Percentiles rank a stretch among this genome's conserved stretches.
phyloP scores from a whole-genome alignment of 1,139 yeast species.

The Suhomyces atakaporum region DNA sequence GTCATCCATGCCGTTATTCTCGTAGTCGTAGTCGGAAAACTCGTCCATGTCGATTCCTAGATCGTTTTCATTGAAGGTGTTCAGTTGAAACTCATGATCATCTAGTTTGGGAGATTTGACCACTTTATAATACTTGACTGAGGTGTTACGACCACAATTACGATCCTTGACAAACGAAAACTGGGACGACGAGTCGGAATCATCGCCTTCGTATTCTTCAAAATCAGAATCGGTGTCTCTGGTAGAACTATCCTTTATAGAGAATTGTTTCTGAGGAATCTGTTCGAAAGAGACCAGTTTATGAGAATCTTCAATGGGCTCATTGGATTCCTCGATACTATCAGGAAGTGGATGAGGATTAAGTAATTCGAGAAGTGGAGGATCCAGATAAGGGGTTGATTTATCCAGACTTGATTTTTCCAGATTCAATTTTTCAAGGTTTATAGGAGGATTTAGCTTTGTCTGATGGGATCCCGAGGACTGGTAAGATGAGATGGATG shows the following conservation, averaged over 20 bases:
- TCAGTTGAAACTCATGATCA: constrained; percentile 14
- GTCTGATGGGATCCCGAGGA: constrained; percentile 10
- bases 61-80: constrained; percentile 32
- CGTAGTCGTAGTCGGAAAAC: constrained; percentile 43
- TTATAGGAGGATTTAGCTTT: constrained; percentile 10
- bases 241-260: constrained; percentile 3
- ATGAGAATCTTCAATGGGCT: constrained; percentile 6
- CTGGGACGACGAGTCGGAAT: constrained; percentile 43
- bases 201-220: constrained; percentile 23
- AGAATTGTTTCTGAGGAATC: constrained; percentile 4
- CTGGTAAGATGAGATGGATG: constrained; percentile 13
- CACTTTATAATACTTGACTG: constrained; percentile 60
- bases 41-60: constrained; percentile 37
- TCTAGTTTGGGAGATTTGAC: constrained; percentile 22
- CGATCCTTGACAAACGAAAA: constrained; percentile 61
- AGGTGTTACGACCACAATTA: constrained; percentile 60
- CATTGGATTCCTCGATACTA: constrained; percentile 3
- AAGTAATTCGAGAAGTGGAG: too few species aligned
- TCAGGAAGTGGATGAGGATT: constrained; percentile 1
- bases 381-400: too few species aligned
- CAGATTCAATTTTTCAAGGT: constrained; percentile 1
- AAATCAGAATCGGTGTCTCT: constrained; percentile 11
- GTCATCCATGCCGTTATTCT: constrained; percentile 47
- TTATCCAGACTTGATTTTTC: too few species aligned
- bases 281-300: constrained; percentile 22